Percentiles rank a stretch among this genome's conserved stretches.
Conservation (phyloP, 164 flowering plant genomes). For the Vitis cinerea region DNA sequence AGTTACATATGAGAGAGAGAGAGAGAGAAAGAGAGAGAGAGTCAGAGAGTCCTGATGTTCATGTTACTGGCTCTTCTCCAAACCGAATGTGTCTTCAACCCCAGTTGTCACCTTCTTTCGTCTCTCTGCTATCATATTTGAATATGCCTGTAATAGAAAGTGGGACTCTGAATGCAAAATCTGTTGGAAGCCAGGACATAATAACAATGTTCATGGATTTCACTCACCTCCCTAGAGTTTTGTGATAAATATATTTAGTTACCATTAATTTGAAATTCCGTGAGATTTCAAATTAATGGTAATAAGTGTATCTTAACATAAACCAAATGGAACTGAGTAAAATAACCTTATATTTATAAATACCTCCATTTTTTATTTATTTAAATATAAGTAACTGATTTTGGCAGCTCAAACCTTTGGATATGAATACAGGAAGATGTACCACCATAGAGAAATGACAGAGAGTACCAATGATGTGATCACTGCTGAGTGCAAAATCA, state of each 20-base stretch:
- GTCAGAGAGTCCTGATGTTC: not conserved
- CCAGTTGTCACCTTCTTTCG: constrained; percentile 58
- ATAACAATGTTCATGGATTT: too few relatives aligned
- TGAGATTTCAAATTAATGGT: not conserved
- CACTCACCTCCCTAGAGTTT: too few relatives aligned
- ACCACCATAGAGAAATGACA: constrained; percentile 83
- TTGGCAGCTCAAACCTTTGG: constrained; percentile 69
- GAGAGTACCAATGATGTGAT: constrained; percentile 38
- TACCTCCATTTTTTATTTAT: not conserved
- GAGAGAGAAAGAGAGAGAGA: not conserved
- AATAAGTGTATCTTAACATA: too few relatives aligned
- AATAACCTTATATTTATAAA: not conserved
- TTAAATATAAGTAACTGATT: not conserved
- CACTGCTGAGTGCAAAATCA: constrained; percentile 51
- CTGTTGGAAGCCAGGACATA: too few relatives aligned
- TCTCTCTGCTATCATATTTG: constrained; percentile 75
- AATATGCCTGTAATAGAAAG: constrained; percentile 52
- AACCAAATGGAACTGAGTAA: too few relatives aligned
- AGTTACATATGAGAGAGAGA: not conserved
- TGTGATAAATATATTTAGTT: too few relatives aligned
- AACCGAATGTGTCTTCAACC: constrained; percentile 76
- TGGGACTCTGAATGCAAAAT: not conserved
- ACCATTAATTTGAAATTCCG: too few relatives aligned
- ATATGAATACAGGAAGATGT: constrained; percentile 80
- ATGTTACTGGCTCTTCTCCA: constrained; percentile 28